Evolutionary conservation across 257 asterid species (phyloP).

Genomic region (Solanum pinnatisectum): DNA sequence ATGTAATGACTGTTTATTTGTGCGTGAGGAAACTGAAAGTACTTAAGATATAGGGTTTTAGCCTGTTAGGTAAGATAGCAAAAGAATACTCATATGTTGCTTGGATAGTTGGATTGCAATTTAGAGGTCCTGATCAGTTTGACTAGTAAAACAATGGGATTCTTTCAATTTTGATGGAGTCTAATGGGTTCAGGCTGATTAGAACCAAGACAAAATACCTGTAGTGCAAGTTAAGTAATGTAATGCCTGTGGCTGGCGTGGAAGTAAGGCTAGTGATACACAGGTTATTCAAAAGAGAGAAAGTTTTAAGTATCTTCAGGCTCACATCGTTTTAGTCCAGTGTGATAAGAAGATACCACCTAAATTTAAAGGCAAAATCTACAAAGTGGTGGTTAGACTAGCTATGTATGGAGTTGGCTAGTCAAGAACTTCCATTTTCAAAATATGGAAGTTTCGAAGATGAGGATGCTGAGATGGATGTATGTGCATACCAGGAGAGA

Average conservation of each 20-base stretch:
- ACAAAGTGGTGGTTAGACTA: neutral
- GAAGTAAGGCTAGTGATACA: neutral
- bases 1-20: neutral
- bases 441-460: neutral
- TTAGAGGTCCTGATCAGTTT: neutral
- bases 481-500: neutral
- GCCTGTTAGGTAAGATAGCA: neutral
- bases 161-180: neutral
- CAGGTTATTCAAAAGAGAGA: neutral
- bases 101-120: neutral
- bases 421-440: neutral
- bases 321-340: neutral
- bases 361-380: neutral
- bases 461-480: neutral
- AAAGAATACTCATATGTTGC: neutral
- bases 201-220: neutral
- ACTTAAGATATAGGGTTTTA: neutral
- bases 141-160: neutral
- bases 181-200: neutral
- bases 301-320: neutral
- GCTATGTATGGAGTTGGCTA: neutral
- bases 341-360: neutral
- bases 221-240: neutral
- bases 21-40: neutral
- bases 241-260: neutral